Base-by-base conservation (phyloP, 225 moss, liverwort and hornwort species). In the Ulota crispa region DNA sequence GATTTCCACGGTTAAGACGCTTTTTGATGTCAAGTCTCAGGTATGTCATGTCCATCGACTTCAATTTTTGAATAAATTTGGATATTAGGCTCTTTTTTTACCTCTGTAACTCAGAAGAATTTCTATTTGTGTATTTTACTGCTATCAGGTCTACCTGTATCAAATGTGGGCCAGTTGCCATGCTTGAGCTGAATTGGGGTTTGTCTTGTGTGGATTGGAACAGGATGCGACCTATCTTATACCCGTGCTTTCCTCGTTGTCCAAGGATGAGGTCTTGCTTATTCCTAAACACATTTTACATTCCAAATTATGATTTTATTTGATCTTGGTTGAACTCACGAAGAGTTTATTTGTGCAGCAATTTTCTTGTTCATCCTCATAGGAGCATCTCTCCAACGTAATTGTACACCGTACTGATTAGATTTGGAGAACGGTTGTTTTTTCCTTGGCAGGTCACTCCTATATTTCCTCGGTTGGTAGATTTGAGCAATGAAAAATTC, bases 211-310 rank as follows among this genome's bases (percentile, higher is more conserved):
- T 83, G 84, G 24, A 34, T 69, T 84, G 81, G 52, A 74, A 81
- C 95, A 97, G 94, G 99, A 99, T 93, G 94, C 99, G 50, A 93
- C 90, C 36, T 94, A 94, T 75, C 96, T 99, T 7, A 99, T 99
- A 85, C 99, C 99, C 55, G 93, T 99, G 70, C 91, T 99, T 86
- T 96, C 99, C 43, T 99, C 96, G 72, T 84, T 96, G 70, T 92
- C 96, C 60, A 96, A 96, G 89, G 99, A 99, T 67, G 96, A 99
- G 99, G 99, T 99, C 72, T 84, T 26, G 63, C 68, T 77, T 66
- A 30, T 26, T 39, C 57, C 36, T 63, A 27, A 30, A 27, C n/a
- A 52, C 14, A 16, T 76, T 75, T 15, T 3, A 36, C 18, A 19
- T 64, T 68, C 23, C 30, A 54, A 43, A 27, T 50, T 70, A 78